Evolutionary conservation across 164 flowering plant species (phyloP).

Genomic region (Stephania yunnanensis): DNA sequence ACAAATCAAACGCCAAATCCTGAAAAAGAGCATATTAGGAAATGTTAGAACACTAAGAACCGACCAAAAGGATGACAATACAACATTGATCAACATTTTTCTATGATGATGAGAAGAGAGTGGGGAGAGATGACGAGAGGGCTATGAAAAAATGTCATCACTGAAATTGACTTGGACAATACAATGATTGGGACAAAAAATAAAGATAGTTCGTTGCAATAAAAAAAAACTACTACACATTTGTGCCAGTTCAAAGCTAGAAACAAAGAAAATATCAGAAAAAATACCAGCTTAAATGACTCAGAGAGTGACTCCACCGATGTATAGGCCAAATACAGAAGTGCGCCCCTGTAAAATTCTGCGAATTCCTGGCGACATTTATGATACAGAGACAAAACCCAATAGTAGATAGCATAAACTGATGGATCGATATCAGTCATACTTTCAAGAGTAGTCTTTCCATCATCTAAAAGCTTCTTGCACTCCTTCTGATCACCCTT

Average conservation of each 20-base stretch:
- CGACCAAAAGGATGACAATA: neutral
- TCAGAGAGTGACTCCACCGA: slow-evolving; percentile 94
- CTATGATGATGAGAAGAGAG: neutral
- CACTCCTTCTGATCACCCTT: slow-evolving; percentile 77
- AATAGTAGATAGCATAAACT: slow-evolving; percentile 83
- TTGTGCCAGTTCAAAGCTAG: no score
- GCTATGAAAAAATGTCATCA: neutral
- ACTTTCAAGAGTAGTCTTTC: slow-evolving; percentile 79
- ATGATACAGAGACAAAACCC: slow-evolving; percentile 87
- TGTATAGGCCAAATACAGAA: slow-evolving; percentile 88
- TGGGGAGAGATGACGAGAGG: no score
- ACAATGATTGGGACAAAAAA: neutral
- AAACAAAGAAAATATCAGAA: slow-evolving; percentile 18
- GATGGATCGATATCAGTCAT: slow-evolving; percentile 99
- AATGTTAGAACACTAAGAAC: neutral
- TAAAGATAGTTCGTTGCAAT: neutral
- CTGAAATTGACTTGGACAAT: neutral
- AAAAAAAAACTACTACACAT: no score
- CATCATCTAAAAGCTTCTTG: slow-evolving; percentile 85
- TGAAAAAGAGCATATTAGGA: slow-evolving; percentile 20
- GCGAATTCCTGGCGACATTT: slow-evolving; percentile 80
- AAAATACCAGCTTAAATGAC: slow-evolving; percentile 85
- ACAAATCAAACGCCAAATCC: slow-evolving; percentile 96
- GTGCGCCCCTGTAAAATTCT: slow-evolving; percentile 84
- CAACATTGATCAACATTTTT: neutral